Conservation (phyloP, 2,329 filamentous ascomycete species). For the Hymenoscyphus occultus region DNA sequence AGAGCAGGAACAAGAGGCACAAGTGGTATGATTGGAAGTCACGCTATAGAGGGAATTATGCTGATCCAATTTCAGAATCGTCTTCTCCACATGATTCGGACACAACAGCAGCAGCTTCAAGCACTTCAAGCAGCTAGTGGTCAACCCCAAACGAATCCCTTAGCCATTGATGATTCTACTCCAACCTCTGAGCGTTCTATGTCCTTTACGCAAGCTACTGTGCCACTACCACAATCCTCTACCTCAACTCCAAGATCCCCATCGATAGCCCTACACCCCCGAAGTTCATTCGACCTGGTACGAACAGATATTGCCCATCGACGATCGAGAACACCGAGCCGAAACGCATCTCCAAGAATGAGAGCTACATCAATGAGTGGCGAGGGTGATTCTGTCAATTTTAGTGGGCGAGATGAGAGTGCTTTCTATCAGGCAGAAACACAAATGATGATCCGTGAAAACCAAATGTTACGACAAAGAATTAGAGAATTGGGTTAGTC, state of each 20-base stretch:
- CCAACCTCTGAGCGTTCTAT: conserved; percentile 46
- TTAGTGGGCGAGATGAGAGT: conserved; percentile 68
- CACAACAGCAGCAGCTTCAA: conserved; percentile 69
- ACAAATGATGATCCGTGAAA: conserved; percentile 72
- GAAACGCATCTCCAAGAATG: conserved; percentile 53
- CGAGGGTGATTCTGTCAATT: conserved; percentile 57
- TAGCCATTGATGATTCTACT: conserved; percentile 40
- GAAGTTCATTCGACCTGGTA: conserved; percentile 58
- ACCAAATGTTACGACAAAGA: conserved; percentile 75
- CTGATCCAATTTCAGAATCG: conserved; percentile 55
- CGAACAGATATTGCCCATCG: conserved; percentile 52
- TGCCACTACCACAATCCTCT: conserved; percentile 38
- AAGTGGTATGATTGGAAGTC: conserved; percentile 55
- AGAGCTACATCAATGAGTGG: conserved; percentile 56
- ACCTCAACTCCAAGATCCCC: conserved; percentile 52
- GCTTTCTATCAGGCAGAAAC: conserved; percentile 82
- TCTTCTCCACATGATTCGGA: conserved; percentile 71
- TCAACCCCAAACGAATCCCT: conserved; percentile 41
- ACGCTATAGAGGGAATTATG: not conserved
- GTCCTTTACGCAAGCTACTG: conserved; percentile 41
- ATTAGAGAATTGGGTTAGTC: conserved; percentile 67
- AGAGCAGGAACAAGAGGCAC: conserved; percentile 75
- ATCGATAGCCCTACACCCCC: conserved; percentile 40
- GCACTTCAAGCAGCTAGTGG: conserved; percentile 48
- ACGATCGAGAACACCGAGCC: conserved; percentile 58